Evolutionary conservation across 257 asterid species (phyloP).

Genomic region (Penstemon eatonii): DNA sequence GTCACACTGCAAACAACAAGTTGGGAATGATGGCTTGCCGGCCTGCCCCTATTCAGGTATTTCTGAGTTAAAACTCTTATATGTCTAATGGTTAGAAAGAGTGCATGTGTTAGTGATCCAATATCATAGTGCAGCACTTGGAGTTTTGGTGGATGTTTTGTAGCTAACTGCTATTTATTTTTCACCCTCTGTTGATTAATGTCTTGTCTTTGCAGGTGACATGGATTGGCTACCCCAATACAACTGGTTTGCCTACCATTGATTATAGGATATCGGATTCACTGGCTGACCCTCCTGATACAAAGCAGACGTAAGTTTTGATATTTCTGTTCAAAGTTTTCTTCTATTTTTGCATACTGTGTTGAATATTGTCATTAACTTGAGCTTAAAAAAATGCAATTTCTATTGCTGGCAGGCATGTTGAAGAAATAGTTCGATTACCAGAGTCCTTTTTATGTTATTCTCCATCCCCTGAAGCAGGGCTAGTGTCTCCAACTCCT

Average conservation of each 20-base stretch:
- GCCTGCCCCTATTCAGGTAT: constrained; percentile 98
- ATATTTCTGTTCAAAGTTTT: constrained; percentile 2
- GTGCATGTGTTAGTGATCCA: too few relatives aligned
- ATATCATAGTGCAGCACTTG: not conserved
- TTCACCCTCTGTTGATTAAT: constrained; percentile 25
- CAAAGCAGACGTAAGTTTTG: constrained; percentile 64
- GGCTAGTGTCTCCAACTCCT: constrained; percentile 82
- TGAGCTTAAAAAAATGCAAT: constrained; percentile 18
- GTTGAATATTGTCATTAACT: constrained; percentile 22
- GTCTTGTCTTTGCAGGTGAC: constrained; percentile 66
- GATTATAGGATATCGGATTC: constrained; percentile 96
- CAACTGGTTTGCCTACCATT: constrained; percentile 94
- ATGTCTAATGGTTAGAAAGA: not conserved
- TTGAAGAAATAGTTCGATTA: constrained; percentile 86
- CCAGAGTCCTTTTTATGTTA: constrained; percentile 94
- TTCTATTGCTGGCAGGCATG: constrained; percentile 66
- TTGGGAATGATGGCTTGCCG: constrained; percentile 99
- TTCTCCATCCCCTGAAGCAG: constrained; percentile 98
- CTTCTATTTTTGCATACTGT: constrained; percentile 8
- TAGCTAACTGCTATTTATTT: not conserved
- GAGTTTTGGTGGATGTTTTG: constrained; percentile 8
- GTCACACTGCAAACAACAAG: constrained; percentile 98
- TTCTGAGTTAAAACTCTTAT: constrained; percentile 15
- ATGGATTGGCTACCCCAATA: constrained; percentile 99
- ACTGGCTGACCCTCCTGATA: constrained; percentile 77